Evolutionary conservation across 345 rosid species (phyloP).

Genomic region (Citrus trifoliata): DNA sequence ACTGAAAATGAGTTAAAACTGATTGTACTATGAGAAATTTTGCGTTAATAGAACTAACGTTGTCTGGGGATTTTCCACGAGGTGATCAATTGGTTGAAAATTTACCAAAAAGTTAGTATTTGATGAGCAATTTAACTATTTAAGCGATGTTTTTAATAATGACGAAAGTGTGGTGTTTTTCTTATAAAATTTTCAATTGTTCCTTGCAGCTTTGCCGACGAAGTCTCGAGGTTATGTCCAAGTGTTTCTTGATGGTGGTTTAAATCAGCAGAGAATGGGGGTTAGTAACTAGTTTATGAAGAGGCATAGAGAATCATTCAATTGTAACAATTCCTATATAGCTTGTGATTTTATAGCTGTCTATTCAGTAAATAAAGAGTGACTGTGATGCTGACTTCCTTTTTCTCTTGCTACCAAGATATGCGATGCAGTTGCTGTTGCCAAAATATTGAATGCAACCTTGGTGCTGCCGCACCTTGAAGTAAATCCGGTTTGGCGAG

Average conservation of each 20-base stretch:
- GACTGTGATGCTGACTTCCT: conserved; percentile 3
- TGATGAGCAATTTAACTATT: background rate
- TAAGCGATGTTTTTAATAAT: no score
- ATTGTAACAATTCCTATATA: background rate
- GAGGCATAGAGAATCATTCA: background rate
- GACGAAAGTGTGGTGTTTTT: background rate
- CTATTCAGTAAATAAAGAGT: background rate
- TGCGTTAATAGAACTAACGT: background rate
- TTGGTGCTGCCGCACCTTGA: conserved; percentile 92
- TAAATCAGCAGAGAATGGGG: conserved; percentile 99
- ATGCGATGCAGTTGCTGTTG: conserved; percentile 98
- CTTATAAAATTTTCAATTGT: conserved; percentile 2
- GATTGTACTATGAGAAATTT: background rate
- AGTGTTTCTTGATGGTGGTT: conserved; percentile 95
- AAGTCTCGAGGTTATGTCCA: conserved; percentile 72
- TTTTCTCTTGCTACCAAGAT: conserved; percentile 40
- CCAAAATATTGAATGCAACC: conserved; percentile 83
- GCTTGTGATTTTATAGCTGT: background rate
- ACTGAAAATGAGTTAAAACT: background rate
- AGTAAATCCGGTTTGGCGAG: conserved; percentile 98
- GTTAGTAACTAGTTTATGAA: conserved; percentile 38
- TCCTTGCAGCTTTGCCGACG: conserved; percentile 46
- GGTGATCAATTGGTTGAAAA: background rate
- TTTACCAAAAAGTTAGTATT: background rate
- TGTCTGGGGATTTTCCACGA: background rate